These are phyloP conservation scores for Calonectria henricotiae DNA, from an alignment of 2,329 filamentous ascomycete species.

Conservation along the genomic window DNA sequence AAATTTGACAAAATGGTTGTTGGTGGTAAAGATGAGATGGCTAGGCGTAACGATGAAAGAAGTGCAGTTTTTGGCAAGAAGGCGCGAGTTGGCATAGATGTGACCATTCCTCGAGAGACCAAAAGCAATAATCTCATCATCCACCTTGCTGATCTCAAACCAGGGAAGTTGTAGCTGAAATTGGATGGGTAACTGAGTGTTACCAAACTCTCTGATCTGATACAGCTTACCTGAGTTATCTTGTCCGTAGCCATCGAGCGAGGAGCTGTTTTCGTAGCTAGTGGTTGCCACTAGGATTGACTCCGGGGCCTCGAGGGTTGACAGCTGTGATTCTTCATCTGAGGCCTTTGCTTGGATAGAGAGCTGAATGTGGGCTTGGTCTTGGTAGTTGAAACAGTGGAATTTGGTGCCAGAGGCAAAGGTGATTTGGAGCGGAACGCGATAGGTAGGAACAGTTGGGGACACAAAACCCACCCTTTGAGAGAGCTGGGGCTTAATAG, in stretches of 20 bases:
- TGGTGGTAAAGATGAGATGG: slow-evolving; percentile 94
- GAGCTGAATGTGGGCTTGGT: slow-evolving; percentile 48
- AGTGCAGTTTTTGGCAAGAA: slow-evolving; percentile 89
- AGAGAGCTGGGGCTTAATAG: slow-evolving; percentile 62
- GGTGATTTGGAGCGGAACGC: slow-evolving; percentile 56
- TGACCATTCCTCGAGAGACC: slow-evolving; percentile 84
- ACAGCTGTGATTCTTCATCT: slow-evolving; percentile 30
- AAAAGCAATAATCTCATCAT: slow-evolving; percentile 65
- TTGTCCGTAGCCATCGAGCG: slow-evolving; percentile 62
- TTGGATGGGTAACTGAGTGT: slow-evolving; percentile 57
- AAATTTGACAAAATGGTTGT: slow-evolving; percentile 93
- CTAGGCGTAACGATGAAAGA: slow-evolving; percentile 87
- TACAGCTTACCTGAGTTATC: slow-evolving; percentile 65
- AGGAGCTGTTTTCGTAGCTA: slow-evolving; percentile 54
- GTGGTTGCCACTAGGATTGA: slow-evolving; percentile 54
- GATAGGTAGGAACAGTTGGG: slow-evolving; percentile 42
- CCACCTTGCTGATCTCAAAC: slow-evolving; percentile 65
- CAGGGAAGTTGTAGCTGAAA: slow-evolving; percentile 69
- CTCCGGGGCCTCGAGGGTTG: slow-evolving; percentile 13
- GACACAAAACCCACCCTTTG: slow-evolving; percentile 60
- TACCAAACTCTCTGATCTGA: slow-evolving; percentile 55
- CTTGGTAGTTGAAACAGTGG: slow-evolving; percentile 55
- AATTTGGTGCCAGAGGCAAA: slow-evolving; percentile 53
- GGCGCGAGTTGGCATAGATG: slow-evolving; percentile 82
- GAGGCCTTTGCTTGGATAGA: slow-evolving; percentile 41